Percentiles rank a stretch among this genome's conserved stretches.
Evolutionary conservation across 345 rosid species (phyloP).

Genomic region (Brassica rapa): DNA sequence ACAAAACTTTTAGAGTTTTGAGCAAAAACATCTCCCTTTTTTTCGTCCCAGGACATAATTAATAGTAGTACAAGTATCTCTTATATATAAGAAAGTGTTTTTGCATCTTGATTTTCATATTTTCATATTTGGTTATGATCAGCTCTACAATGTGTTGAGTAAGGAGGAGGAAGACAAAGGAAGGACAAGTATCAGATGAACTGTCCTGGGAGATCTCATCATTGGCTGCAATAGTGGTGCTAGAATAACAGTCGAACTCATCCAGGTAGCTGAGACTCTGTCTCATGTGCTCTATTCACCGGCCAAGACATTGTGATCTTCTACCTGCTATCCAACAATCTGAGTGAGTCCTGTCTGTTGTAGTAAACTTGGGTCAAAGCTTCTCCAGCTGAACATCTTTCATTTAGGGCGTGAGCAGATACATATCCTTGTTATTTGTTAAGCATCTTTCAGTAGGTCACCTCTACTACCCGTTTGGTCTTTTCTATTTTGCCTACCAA

Average conservation of each 20-base stretch:
- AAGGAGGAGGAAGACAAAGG: conserved; percentile 24
- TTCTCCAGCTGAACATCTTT: conserved; percentile 42
- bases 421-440: conserved; percentile 41
- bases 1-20: neutral
- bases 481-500: neutral
- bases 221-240: too few relatives aligned
- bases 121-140: conserved; percentile 12
- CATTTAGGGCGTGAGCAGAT: conserved; percentile 47
- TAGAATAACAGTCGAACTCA: neutral
- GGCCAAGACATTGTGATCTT: conserved; percentile 61
- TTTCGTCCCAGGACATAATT: conserved; percentile 52
- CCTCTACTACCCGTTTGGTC: conserved; percentile 35
- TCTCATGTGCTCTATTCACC: conserved; percentile 52
- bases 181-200: conserved; percentile 47
- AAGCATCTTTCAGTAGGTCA: conserved; percentile 47
- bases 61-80: too few relatives aligned
- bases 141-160: neutral
- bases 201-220: too few relatives aligned
- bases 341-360: conserved; percentile 51
- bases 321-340: conserved; percentile 73
- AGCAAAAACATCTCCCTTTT: too few relatives aligned
- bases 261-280: conserved; percentile 54
- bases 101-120: neutral
- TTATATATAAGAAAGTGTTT: neutral
- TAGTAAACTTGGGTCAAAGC: conserved; percentile 12